Base-by-base conservation (phyloP, 2,329 filamentous ascomycete species). In the Sporothrix protearum region DNA sequence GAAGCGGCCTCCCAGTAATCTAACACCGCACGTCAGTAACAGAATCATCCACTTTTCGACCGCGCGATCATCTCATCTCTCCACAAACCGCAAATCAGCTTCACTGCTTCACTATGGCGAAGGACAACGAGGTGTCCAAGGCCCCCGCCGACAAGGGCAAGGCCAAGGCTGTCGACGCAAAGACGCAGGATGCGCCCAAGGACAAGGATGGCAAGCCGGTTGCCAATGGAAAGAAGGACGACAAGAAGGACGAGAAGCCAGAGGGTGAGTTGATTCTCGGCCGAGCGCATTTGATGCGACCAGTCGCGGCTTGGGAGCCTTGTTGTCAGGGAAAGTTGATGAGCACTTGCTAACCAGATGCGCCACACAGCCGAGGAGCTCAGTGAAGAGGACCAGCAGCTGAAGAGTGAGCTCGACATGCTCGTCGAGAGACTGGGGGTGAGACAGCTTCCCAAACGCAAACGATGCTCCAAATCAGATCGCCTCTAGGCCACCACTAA, bases 371-470 rank as follows among this genome's bases (percentile, higher is more conserved):
- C 86, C 84, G 95, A 98, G 83, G 96, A 99, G 83, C 90, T 99
- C 77, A 99, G 88, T 79, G 96, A 99, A 79, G 96, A 99, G 82
- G 96, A 99, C 76, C 94, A 98, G 83, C 94, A 98, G 85, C 89
- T 99, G 79, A 99, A 99, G 86, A 94, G 88, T 79, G 96, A 99
- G 83, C 90, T 99, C 74, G 96, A 99, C 76, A 96, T 98, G 94
- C 88, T 99, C 69, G 95, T 97, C 9, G 96, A 99, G 84, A 89
- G 96, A 79, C 86, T 99, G 87, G 92, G 92, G 81, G 94, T 96
- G 84, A 68, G 76, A 16, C 8, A 3, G n/a, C 25, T 19, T 19
- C 3, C 39, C 3, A 66, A n/a, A 49, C 3, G 9, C 47, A 53
- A 12, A 33, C 9, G 8, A 51, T 5, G 2, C 28, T 47, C 8